A percentile compares a stretch with the other conserved stretches of the same genome.
Evolutionary conservation across 2,329 filamentous ascomycete species (phyloP).

Genomic region (Torrubiella hemipterigena): DNA sequence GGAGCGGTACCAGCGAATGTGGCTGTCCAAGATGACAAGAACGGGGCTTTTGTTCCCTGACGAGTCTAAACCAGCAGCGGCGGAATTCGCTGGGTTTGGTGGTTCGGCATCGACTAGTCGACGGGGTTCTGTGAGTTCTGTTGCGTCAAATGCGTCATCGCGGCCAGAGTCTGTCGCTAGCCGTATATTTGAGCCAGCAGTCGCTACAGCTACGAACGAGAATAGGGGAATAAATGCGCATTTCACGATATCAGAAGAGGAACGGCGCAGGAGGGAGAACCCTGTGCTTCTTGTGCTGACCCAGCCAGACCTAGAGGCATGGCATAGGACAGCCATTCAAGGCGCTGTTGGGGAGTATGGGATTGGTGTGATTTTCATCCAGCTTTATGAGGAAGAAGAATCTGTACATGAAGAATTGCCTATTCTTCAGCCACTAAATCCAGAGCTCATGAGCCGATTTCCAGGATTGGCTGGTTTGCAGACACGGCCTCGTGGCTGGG

Average conservation of each 20-base stretch:
- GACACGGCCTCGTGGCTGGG: not conserved
- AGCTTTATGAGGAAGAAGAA: conserved; percentile 12
- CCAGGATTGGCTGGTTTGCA: conserved; percentile 2
- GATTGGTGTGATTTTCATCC: conserved; percentile 18
- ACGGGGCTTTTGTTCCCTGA: conserved; percentile 18
- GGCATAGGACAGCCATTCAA: conserved; percentile 15
- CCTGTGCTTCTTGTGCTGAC: conserved; percentile 17
- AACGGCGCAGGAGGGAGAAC: conserved; percentile 11
- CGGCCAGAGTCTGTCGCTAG: not conserved
- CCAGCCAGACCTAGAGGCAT: conserved; percentile 16
- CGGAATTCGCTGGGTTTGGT: conserved; percentile 18
- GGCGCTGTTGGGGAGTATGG: conserved; percentile 14
- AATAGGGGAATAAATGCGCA: conserved; percentile 5
- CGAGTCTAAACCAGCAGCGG: conserved; percentile 15
- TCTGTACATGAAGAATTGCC: conserved; percentile 11
- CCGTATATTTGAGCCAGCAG: not conserved
- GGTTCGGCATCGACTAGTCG: conserved; percentile 15
- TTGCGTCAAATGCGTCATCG: conserved; percentile 5
- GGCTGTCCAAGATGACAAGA: conserved; percentile 18
- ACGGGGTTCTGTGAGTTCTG: conserved; percentile 12
- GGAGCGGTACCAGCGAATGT: conserved; percentile 17
- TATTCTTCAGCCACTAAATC: conserved; percentile 14
- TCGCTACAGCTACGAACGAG: conserved; percentile 1
- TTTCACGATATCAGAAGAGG: conserved; percentile 10
- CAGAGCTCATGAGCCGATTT: conserved; percentile 14